Conservation (phyloP, 106 monocot genomes). For the Chionographis japonica region DNA sequence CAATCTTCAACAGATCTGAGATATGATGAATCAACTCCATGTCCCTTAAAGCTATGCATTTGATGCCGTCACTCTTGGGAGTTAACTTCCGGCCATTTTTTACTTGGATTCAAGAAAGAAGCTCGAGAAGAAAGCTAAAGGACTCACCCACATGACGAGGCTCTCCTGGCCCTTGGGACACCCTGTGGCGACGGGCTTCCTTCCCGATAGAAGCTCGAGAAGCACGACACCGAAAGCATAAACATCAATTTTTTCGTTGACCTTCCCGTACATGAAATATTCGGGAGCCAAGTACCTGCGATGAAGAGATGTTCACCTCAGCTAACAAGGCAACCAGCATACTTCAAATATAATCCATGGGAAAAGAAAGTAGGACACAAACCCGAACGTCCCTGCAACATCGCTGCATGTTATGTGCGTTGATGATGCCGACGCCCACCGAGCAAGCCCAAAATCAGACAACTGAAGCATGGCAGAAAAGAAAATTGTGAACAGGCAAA, state of each 20-base stretch:
- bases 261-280: constrained; percentile 82
- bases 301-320: background rate
- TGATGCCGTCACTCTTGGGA: too few relatives aligned
- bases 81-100: too few relatives aligned
- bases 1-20: too few relatives aligned
- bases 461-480: constrained; percentile 37
- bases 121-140: background rate
- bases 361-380: constrained; percentile 8
- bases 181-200: constrained; percentile 50
- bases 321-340: background rate
- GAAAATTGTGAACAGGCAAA: background rate
- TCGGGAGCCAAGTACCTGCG: constrained; percentile 87
- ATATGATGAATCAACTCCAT: too few relatives aligned
- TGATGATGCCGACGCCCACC: constrained; percentile 42
- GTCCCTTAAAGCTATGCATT: too few relatives aligned
- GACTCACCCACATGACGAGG: constrained; percentile 78
- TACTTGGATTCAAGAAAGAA: too few relatives aligned
- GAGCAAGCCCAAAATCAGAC: constrained; percentile 83
- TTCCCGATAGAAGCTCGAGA: constrained; percentile 84
- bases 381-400: constrained; percentile 98
- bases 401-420: constrained; percentile 46
- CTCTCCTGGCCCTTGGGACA: constrained; percentile 67
- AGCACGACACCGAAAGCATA: constrained; percentile 92
- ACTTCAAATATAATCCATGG: background rate
- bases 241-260: constrained; percentile 78